Base-by-base conservation (phyloP, 805 yeast species). In the Saturnispora besseyi region DNA sequence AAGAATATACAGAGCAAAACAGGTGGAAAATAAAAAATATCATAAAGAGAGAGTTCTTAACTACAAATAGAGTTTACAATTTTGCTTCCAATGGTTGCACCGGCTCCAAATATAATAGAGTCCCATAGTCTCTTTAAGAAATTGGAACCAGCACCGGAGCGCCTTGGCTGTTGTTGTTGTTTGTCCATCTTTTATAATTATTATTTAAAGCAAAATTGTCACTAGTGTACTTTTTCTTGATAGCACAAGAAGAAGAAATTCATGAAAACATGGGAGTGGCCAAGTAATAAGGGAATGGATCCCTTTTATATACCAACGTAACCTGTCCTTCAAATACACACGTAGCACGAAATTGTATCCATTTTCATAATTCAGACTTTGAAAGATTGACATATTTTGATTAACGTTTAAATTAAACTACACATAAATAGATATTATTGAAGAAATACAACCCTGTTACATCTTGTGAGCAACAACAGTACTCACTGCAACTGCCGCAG, bases 41-140 rank as follows among this genome's bases (percentile, higher is more conserved):
- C 30, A 38, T 22, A 21, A 2, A 11, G 28, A 21, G 34, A 31
- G 13, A 13, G 34, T 8, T 5, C n/a, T 40, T 36, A 62, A 67
- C 81, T 58, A 84, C 81, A 52, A 13, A 87, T 83, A 41, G 86
- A 75, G 60, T 84, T 80, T 38, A 90, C 87, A 46, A 91, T 59
- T 59, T 85, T 88, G 42, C 87, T 76, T 61, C 98, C 98, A 49
- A 90, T 73, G 1, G 96, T 83, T 37, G 97, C 96, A 72, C 98
- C 98, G 9, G 96, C 96, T 67, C 97, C 97, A 57, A 88, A 91
- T 45, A 90, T 79, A 33, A 95, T 90, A n/a, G 97, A 95, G 57
- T 88, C 81, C 52, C 96, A 96, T 52, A 90, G 69, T 66, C 87
- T 84, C 55, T 85, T 75, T 26, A 95, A 95, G 57, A 87, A 78